phyloP scores from a whole-genome alignment of 768 basidiomycete species.

The Lyophyllum atratum region DNA sequence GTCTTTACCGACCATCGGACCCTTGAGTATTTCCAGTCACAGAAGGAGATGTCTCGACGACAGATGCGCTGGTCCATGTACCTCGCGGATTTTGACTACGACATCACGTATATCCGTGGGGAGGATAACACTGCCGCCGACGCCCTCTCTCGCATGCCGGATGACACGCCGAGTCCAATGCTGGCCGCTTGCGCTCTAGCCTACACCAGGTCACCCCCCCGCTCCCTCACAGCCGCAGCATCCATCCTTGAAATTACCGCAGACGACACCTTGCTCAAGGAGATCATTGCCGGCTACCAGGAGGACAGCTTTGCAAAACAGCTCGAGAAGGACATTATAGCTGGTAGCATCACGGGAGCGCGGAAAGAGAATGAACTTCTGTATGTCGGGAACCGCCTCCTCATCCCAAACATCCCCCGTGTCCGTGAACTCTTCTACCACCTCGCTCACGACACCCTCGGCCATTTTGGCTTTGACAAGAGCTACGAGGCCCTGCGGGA shows the following conservation, averaged over 20 bases:
- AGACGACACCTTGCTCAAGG: background rate
- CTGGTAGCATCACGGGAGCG: background rate
- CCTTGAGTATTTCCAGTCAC: slow-evolving; percentile 24
- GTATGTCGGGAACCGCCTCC: slow-evolving; percentile 21
- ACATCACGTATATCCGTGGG: slow-evolving; percentile 33
- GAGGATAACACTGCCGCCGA: slow-evolving; percentile 34
- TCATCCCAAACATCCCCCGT: slow-evolving; percentile 23
- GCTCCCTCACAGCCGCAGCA: background rate
- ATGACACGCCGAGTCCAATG: background rate
- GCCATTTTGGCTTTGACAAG: slow-evolving; percentile 39
- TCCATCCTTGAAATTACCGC: background rate
- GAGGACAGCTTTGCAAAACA: background rate
- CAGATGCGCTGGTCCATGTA: slow-evolving; percentile 38
- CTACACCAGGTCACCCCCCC: background rate
- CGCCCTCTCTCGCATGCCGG: slow-evolving; percentile 28
- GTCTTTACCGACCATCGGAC: slow-evolving; percentile 40
- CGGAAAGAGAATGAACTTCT: slow-evolving; percentile 15
- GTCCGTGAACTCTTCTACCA: slow-evolving; percentile 22
- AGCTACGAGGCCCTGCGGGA: slow-evolving; percentile 22
- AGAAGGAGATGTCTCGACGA: slow-evolving; percentile 14
- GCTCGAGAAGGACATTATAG: background rate
- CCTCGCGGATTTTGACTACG: slow-evolving; percentile 32
- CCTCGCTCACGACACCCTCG: slow-evolving; percentile 29
- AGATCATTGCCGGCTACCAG: slow-evolving; percentile 2
- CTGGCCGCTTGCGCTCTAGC: slow-evolving; percentile 6